Evolutionary conservation across 116 monocot species (phyloP).

Genomic region (Zostera marina): DNA sequence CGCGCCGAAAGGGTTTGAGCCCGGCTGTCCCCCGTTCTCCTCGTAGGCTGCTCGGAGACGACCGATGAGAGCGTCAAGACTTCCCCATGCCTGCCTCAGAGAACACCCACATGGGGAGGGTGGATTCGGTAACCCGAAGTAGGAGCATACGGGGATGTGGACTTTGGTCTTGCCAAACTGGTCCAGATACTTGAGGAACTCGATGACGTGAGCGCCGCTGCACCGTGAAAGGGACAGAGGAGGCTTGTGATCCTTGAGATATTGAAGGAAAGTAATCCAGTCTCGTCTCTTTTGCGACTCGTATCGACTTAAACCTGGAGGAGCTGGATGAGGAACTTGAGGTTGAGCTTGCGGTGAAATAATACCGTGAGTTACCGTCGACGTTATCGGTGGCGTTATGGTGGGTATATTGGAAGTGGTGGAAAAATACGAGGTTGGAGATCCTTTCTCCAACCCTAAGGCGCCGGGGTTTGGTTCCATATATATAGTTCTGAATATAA

Average conservation of each 20-base stretch:
- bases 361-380: not conserved
- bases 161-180: slow-evolving; percentile 26
- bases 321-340: not conserved
- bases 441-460: not conserved
- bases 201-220: slow-evolving; percentile 20
- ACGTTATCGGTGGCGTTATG: no score
- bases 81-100: slow-evolving; percentile 33
- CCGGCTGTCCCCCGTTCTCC: slow-evolving; percentile 29
- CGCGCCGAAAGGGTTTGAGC: slow-evolving; percentile 30
- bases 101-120: slow-evolving; percentile 31
- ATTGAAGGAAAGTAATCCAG: slow-evolving; percentile 51
- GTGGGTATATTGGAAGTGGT: no score
- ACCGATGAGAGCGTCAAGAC: slow-evolving; percentile 42
- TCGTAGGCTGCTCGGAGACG: slow-evolving; percentile 38
- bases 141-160: slow-evolving; percentile 54
- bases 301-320: slow-evolving; percentile 35
- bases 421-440: not conserved
- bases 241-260: slow-evolving; percentile 30
- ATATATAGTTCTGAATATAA: not conserved
- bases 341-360: not conserved
- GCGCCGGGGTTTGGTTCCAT: slow-evolving; percentile 5
- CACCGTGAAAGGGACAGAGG: slow-evolving; percentile 15
- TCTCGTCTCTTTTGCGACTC: slow-evolving; percentile 78
- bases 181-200: slow-evolving; percentile 22
- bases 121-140: slow-evolving; percentile 27